Percentiles rank a stretch among this genome's conserved stretches.
Evolutionary conservation across 2,329 filamentous ascomycete species (phyloP).

Genomic region (Ciborinia camelliae): DNA sequence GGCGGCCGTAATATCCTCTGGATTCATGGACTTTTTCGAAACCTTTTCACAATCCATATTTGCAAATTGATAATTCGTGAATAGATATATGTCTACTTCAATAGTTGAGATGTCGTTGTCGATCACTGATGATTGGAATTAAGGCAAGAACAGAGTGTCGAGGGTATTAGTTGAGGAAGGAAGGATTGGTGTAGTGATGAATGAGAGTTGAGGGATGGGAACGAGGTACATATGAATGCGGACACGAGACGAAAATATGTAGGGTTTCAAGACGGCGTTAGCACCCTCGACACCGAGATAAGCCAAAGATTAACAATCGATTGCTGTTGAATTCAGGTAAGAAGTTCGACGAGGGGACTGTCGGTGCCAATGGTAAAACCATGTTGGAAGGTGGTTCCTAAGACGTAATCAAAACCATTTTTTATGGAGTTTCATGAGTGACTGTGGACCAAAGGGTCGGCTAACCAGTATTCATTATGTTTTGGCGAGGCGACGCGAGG

Average conservation of each 20-base stretch:
- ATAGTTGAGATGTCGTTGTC: not conserved
- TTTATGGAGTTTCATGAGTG: slow-evolving; percentile 10
- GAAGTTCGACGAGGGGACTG: slow-evolving; percentile 7
- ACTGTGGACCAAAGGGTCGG: not conserved
- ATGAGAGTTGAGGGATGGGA: not conserved
- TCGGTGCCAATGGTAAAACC: slow-evolving; percentile 2
- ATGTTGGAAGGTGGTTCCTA: slow-evolving; percentile 11
- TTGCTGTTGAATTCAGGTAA: slow-evolving; percentile 17
- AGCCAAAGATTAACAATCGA: slow-evolving; percentile 15
- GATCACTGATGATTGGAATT: not conserved
- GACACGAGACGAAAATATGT: slow-evolving; percentile 13
- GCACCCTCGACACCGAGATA: slow-evolving; percentile 14
- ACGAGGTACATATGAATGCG: not conserved
- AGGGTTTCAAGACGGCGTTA: slow-evolving; percentile 2
- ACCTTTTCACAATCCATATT: not conserved
- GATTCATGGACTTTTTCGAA: not conserved
- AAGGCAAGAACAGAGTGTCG: not conserved
- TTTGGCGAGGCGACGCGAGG: slow-evolving; percentile 10
- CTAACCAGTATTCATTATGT: slow-evolving; percentile 12
- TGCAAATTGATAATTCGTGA: not conserved
- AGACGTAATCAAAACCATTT: slow-evolving; percentile 11
- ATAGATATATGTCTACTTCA: not conserved
- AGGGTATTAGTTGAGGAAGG: not conserved
- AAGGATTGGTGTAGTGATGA: not conserved
- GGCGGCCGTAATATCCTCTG: slow-evolving; percentile 7